Evolutionary conservation across 2,329 filamentous ascomycete genomes (phyloP).

Genomic region (Colletotrichum cereale): DNA sequence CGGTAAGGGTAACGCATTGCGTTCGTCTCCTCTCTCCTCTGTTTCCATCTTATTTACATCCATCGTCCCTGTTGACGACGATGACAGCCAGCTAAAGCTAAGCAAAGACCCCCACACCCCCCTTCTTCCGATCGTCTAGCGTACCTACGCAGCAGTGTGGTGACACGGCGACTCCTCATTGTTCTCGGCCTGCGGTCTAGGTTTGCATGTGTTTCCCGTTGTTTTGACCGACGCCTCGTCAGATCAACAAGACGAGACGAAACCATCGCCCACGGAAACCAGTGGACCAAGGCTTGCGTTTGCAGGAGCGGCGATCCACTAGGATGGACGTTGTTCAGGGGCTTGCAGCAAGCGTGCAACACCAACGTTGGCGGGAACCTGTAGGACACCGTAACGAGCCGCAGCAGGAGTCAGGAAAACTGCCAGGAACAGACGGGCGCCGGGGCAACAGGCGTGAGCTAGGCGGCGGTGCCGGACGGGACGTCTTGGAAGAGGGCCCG

Average conservation of each 20-base stretch:
- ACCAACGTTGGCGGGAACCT: conserved; percentile 20
- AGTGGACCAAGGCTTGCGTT: conserved; percentile 34
- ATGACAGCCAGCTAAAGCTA: conserved; percentile 11
- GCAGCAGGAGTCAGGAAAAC: conserved; percentile 33
- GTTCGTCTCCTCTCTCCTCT: not conserved
- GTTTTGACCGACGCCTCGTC: conserved; percentile 35
- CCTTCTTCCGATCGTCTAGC: conserved; percentile 4
- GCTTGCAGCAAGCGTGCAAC: conserved; percentile 40
- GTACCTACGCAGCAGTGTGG: not conserved
- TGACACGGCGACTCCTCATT: not conserved
- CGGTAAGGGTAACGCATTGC: conserved; percentile 4
- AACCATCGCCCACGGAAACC: conserved; percentile 39
- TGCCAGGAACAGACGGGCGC: conserved; percentile 31
- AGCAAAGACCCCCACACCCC: not conserved
- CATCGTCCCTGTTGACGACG: conserved; percentile 28
- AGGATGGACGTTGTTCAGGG: conserved; percentile 36
- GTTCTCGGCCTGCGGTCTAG: conserved; percentile 19
- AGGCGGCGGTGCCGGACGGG: conserved; percentile 32
- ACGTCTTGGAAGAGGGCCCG: conserved; percentile 24
- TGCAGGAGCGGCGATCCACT: conserved; percentile 38
- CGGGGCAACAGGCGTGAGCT: conserved; percentile 36
- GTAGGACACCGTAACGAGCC: conserved; percentile 23
- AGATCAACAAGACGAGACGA: conserved; percentile 39
- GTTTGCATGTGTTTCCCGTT: conserved; percentile 31
- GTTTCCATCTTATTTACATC: conserved; percentile 29